Conservation (phyloP, 176 grass and related monocot species). For the Zoysia pacifica region DNA sequence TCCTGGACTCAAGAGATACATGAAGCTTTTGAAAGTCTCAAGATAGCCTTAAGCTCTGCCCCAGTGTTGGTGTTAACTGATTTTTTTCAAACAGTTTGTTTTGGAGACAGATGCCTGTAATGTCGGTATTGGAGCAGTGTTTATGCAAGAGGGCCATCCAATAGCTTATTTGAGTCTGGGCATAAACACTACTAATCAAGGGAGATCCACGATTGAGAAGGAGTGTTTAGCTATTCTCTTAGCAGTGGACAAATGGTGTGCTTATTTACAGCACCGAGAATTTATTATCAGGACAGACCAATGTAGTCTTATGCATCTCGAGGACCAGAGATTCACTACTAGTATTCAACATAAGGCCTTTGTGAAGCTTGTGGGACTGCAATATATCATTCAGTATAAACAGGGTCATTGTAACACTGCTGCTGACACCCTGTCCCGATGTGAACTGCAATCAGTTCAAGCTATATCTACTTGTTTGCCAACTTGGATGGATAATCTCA, state of each 20-base stretch:
- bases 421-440: not conserved
- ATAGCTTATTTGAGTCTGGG: not conserved
- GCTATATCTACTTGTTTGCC: not conserved
- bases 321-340: not conserved
- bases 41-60: not conserved
- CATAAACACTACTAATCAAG: not conserved
- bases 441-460: accelerated
- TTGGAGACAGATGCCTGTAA: not conserved
- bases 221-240: not conserved
- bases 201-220: not conserved
- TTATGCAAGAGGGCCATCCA: not conserved
- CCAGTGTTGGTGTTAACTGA: no score
- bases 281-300: not conserved
- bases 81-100: not conserved
- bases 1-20: not conserved
- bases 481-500: not conserved
- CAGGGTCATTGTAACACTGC: not conserved
- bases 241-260: not conserved
- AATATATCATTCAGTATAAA: not conserved
- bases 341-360: not conserved
- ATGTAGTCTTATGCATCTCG: not conserved
- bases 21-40: not conserved
- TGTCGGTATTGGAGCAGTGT: not conserved
- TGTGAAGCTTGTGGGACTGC: not conserved
- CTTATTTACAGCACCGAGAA: not conserved